phyloP scores from a whole-genome alignment of 306 rosid genomes.

The Fragaria nilgerrensis region DNA sequence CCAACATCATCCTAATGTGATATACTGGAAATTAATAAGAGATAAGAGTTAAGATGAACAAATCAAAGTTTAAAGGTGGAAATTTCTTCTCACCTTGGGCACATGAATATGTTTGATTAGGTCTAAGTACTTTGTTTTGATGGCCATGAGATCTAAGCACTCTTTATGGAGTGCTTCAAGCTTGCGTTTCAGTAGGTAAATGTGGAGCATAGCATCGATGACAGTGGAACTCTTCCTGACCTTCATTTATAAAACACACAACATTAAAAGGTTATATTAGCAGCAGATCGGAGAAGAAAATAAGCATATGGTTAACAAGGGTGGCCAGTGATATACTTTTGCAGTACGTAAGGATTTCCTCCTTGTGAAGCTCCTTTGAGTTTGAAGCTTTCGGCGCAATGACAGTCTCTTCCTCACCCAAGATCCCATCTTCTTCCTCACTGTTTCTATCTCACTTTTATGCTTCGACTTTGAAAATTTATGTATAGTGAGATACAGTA shows the following conservation, averaged over 20 bases:
- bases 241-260: slow-evolving; percentile 7
- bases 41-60: background rate
- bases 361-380: slow-evolving; percentile 42
- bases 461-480: slow-evolving; percentile 2
- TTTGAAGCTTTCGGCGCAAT: slow-evolving; percentile 60
- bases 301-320: background rate
- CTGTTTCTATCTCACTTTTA: slow-evolving; percentile 22
- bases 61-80: background rate
- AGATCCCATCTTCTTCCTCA: slow-evolving; percentile 46
- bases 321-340: background rate
- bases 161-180: slow-evolving; percentile 38
- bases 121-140: slow-evolving; percentile 16
- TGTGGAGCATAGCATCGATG: slow-evolving; percentile 23
- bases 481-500: background rate
- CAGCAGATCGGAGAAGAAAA: background rate
- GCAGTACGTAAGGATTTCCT: slow-evolving; percentile 40
- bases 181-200: slow-evolving; percentile 34
- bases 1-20: background rate
- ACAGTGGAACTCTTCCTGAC: slow-evolving; percentile 14
- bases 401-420: slow-evolving; percentile 48
- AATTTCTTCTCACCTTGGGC: slow-evolving; percentile 21
- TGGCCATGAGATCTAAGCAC: slow-evolving; percentile 30
- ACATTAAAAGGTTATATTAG: background rate
- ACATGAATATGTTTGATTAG: slow-evolving; percentile 14
- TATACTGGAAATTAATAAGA: background rate